Evolutionary conservation across 2,329 filamentous ascomycete species (phyloP).

Genomic region (Fusarium gaditjirri): DNA sequence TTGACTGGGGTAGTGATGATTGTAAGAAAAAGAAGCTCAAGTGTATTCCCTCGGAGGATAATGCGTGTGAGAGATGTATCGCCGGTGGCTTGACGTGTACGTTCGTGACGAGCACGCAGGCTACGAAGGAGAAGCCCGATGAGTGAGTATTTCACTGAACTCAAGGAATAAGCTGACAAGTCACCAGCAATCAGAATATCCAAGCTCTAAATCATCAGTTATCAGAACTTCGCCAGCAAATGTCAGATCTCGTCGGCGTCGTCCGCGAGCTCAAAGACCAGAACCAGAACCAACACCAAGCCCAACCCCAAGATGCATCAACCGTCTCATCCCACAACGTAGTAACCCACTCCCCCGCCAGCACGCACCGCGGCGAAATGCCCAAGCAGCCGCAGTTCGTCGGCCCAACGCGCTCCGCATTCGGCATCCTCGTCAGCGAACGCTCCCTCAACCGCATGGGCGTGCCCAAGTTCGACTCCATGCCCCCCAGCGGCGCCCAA

Average conservation of each 20-base stretch:
- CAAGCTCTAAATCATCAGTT: slow-evolving; percentile 45
- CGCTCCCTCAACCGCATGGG: slow-evolving; percentile 51
- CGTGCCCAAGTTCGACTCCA: slow-evolving; percentile 46
- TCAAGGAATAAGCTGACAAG: not conserved
- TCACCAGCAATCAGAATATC: not conserved
- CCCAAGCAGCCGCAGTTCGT: slow-evolving; percentile 51
- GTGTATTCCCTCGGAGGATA: slow-evolving; percentile 46
- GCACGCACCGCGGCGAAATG: slow-evolving; percentile 27
- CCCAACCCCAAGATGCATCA: not conserved
- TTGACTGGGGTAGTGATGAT: slow-evolving; percentile 46
- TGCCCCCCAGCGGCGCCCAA: slow-evolving; percentile 39
- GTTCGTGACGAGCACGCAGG: slow-evolving; percentile 32
- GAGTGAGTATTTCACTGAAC: slow-evolving; percentile 9
- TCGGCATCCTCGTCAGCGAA: slow-evolving; percentile 50
- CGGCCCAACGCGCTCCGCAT: slow-evolving; percentile 51
- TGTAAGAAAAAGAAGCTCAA: slow-evolving; percentile 56
- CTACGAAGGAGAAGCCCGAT: slow-evolving; percentile 37
- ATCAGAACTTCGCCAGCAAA: slow-evolving; percentile 45
- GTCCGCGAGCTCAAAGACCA: slow-evolving; percentile 43
- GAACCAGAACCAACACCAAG: not conserved
- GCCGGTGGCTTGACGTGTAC: slow-evolving; percentile 43
- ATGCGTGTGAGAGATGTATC: slow-evolving; percentile 47
- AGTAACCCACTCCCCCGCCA: slow-evolving; percentile 30
- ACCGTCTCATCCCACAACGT: slow-evolving; percentile 22
- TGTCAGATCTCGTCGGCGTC: slow-evolving; percentile 43